Conservation (phyloP, 179 eudicot species). For the Silene vulgaris region DNA sequence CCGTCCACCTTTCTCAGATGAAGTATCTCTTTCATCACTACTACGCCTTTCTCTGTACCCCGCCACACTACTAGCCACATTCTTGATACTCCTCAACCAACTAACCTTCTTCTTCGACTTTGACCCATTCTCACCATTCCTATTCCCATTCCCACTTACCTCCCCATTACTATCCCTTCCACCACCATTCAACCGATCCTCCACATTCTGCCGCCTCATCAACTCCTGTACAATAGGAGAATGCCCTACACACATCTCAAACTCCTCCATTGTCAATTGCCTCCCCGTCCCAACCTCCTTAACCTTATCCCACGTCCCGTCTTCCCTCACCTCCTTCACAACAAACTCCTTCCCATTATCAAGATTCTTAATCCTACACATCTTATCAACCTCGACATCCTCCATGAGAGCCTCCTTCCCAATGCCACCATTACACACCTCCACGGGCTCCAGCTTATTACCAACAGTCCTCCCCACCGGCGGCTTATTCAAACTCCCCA, state of each 20-base stretch:
- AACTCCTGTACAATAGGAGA: slow-evolving; percentile 90
- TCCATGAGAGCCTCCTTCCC: slow-evolving; percentile 23
- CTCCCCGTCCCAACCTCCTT: slow-evolving; percentile 83
- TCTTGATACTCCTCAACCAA: slow-evolving; percentile 74
- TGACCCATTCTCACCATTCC: slow-evolving; percentile 42
- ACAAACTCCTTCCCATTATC: slow-evolving; percentile 87
- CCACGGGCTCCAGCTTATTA: neutral
- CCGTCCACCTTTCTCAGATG: slow-evolving; percentile 85
- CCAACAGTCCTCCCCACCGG: slow-evolving; percentile 21
- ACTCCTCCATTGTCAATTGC: slow-evolving; percentile 87
- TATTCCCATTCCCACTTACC: slow-evolving; percentile 31
- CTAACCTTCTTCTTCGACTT: slow-evolving; percentile 67
- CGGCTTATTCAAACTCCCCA: slow-evolving; percentile 12
- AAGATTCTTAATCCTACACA: slow-evolving; percentile 70
- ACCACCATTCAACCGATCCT: slow-evolving; percentile 30
- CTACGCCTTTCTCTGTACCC: slow-evolving; percentile 65
- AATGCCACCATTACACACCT: slow-evolving; percentile 16
- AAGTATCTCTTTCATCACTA: slow-evolving; percentile 77
- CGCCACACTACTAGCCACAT: slow-evolving; percentile 59
- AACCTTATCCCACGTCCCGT: slow-evolving; percentile 73
- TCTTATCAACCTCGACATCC: slow-evolving; percentile 27
- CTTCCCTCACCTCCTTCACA: slow-evolving; percentile 78
- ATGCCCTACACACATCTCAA: slow-evolving; percentile 75
- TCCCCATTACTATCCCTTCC: slow-evolving; percentile 32
- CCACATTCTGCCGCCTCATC: slow-evolving; percentile 84